Percentiles rank a stretch among this genome's conserved stretches.
These are phyloP conservation scores for Arachis monticola DNA, from an alignment of 331 rosid species.

Conservation along the genomic window DNA sequence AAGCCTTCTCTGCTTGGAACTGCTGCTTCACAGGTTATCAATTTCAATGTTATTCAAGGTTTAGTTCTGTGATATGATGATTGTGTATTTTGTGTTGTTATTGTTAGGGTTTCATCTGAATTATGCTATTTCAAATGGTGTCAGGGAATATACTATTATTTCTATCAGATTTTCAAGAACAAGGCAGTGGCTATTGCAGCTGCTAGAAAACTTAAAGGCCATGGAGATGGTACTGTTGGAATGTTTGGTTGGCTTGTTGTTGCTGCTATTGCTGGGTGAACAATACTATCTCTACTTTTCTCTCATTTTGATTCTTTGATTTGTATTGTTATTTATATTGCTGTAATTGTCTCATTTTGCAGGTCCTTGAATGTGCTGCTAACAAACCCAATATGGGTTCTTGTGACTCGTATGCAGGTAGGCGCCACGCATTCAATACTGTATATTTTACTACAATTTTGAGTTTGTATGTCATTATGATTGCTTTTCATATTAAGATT, in stretches of 20 bases:
- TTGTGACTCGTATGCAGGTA: slow-evolving; percentile 96
- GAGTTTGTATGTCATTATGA: not conserved
- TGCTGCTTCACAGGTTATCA: slow-evolving; percentile 85
- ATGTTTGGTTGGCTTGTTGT: slow-evolving; percentile 86
- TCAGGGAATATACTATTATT: slow-evolving; percentile 85
- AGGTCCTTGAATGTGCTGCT: slow-evolving; percentile 81
- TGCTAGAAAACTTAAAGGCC: slow-evolving; percentile 62
- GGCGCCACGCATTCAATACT: not conserved
- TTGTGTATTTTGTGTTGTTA: not conserved
- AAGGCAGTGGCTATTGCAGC: slow-evolving; percentile 78
- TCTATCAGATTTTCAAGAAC: slow-evolving; percentile 86
- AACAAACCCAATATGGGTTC: slow-evolving; percentile 85
- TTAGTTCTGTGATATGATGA: not conserved
- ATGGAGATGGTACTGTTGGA: slow-evolving; percentile 84
- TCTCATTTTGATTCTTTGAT: slow-evolving; percentile 8
- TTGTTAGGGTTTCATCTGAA: slow-evolving; percentile 14
- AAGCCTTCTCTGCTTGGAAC: slow-evolving; percentile 88
- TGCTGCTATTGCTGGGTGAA: slow-evolving; percentile 87
- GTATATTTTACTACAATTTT: not conserved
- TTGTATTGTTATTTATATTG: slow-evolving; percentile 29
- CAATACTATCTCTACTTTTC: slow-evolving; percentile 10
- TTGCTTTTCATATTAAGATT: slow-evolving; percentile 17
- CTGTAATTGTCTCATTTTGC: slow-evolving; percentile 44
- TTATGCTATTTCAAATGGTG: slow-evolving; percentile 23
- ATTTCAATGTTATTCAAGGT: not conserved